Conservation (phyloP, 208 protist species). For the Spongospora subterranea region DNA sequence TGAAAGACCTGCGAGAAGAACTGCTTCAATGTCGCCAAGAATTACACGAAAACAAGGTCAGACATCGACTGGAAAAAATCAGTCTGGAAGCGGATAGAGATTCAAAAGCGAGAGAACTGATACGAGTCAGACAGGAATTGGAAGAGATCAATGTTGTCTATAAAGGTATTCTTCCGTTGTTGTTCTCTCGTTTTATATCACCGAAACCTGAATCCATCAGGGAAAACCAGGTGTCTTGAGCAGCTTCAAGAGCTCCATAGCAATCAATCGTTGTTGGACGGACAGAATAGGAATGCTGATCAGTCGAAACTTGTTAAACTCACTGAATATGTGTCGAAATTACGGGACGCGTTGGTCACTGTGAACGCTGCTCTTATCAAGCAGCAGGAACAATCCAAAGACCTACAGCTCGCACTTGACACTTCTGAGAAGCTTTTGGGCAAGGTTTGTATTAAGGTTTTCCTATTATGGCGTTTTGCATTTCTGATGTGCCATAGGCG, state of each 20-base stretch:
- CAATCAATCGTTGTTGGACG: not conserved
- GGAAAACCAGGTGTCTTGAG: not conserved
- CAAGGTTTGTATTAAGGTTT: not conserved
- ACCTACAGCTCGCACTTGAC: not conserved
- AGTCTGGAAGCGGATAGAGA: slow-evolving; percentile 32
- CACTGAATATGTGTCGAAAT: not conserved
- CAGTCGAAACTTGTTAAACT: not conserved
- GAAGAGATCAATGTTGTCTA: slow-evolving; percentile 8
- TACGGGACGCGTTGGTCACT: not conserved
- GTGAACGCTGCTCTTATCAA: not conserved
- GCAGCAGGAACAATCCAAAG: not conserved
- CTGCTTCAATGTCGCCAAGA: not conserved
- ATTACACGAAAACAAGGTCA: not conserved
- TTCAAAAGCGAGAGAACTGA: slow-evolving; percentile 1
- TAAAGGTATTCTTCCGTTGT: not conserved
- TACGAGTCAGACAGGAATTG: slow-evolving; percentile 7
- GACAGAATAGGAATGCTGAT: not conserved
- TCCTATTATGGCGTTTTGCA: not conserved
- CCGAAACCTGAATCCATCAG: not conserved
- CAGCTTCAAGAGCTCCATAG: slow-evolving; percentile 40
- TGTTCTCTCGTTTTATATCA: not conserved
- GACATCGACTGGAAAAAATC: not conserved
- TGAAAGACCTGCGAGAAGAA: not conserved
- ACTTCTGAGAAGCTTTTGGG: not conserved
- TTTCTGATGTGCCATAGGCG: not conserved